These are phyloP conservation scores for Areca catechu DNA, from an alignment of 176 grass and related monocot species.

Conservation along the genomic window DNA sequence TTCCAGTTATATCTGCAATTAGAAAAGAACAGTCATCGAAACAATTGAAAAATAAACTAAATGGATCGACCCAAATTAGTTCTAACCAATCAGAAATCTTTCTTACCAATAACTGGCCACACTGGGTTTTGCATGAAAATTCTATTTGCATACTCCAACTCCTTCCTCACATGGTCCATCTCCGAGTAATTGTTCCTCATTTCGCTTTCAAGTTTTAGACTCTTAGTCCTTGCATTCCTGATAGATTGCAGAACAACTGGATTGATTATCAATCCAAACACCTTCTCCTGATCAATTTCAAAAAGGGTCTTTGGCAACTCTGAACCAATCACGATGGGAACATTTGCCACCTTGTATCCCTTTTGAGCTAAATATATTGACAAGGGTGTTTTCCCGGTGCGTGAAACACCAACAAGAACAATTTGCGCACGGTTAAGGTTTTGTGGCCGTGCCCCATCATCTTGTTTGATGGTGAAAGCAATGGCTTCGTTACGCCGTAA, in stretches of 20 bases:
- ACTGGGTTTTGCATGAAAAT: slow-evolving; percentile 57
- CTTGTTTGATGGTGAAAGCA: slow-evolving; percentile 96
- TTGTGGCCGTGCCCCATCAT: slow-evolving; percentile 82
- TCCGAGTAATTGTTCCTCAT: slow-evolving; percentile 79
- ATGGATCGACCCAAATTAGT: neutral
- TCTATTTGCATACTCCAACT: slow-evolving; percentile 54
- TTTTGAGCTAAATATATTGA: slow-evolving; percentile 94
- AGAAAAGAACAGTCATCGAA: slow-evolving; percentile 16
- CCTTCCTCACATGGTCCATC: slow-evolving; percentile 75
- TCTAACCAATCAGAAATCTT: neutral
- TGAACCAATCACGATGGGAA: slow-evolving; percentile 79
- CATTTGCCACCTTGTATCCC: slow-evolving; percentile 92
- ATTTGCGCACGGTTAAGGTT: slow-evolving; percentile 67
- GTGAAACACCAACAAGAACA: slow-evolving; percentile 88
- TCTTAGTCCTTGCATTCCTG: slow-evolving; percentile 68
- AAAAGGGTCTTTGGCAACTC: slow-evolving; percentile 68
- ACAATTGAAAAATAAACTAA: slow-evolving; percentile 14
- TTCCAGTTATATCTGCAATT: slow-evolving; percentile 68
- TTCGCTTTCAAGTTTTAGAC: slow-evolving; percentile 55
- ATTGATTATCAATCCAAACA: slow-evolving; percentile 82
- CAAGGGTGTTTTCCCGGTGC: slow-evolving; percentile 88
- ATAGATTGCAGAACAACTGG: slow-evolving; percentile 73
- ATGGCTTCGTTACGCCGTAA: slow-evolving; percentile 79
- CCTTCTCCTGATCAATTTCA: slow-evolving; percentile 62
- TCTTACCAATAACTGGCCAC: slow-evolving; percentile 91